Base-by-base conservation (phyloP, 805 yeast species). In the Myxozyma geophila region DNA sequence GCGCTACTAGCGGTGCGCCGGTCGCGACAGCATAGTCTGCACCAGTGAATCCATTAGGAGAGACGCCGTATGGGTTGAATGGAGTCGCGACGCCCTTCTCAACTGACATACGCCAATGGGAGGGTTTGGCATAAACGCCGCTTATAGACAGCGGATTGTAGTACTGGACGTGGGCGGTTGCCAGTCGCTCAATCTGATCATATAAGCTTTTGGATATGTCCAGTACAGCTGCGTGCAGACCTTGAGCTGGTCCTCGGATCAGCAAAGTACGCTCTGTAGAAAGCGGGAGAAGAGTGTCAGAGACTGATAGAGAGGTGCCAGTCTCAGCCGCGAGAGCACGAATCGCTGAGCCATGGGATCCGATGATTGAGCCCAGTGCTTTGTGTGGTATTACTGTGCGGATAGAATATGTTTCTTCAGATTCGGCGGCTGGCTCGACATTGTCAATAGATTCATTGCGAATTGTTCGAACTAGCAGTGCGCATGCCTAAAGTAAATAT, bases 81-180 rank as follows among this genome's bases (percentile, higher is more conserved):
- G 68, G 68, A n/a, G 68, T 62, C 12, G 55, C 56, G 47, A 64
- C 63, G 28, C 58, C 60, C 40, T 58, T 62, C 36, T 62, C 61
- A 9, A 61, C 61, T 5, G 54, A 35, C 41, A 44, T 36, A 2
- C 46, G 28, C 68, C 66, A 59, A 19, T 61, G 66, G 10, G 39
- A 39, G 5, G 59, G 61, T 10, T 40, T 51, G 15, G 64, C 69
- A 47, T 50, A 66, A 8, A 48, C 54, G 36, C 69, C 69, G 23
- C 19, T 28, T 7, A 66, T 49, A 6, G 69, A 46, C 17, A 59
- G 13, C 8, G 67, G 69, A n/a, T 50, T 51, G 43, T 64, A 66
- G 43, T 56, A 55, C 46, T 49, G 63, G 3, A 59, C 53, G 10
- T 53, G 59, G 8, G 58, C 40, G 6, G 40, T 41, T 10, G 69